Evolutionary conservation across 495 filamentous ascomycete genomes (phyloP), one percentile per base, ranked within the genome.

Genomic region (Aspergillus affinis): DNA sequence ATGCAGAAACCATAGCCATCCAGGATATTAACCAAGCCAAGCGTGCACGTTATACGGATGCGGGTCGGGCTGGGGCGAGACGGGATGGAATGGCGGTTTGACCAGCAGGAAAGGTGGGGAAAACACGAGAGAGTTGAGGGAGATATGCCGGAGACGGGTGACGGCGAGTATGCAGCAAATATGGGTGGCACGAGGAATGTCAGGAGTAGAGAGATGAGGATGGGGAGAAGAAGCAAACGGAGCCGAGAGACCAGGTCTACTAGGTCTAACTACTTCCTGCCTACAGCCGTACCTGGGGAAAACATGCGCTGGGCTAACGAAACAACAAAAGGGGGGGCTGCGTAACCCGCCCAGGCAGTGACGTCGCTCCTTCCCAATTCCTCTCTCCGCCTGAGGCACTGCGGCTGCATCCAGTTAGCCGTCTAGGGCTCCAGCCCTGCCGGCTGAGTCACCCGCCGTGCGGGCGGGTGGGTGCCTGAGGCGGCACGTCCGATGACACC

Each of bases 21-120:
- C 74, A 76, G 67, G 48, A 65, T 44, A 48, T 61, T 51, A 57
- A 57, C 60, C 52, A 58, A 57, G 23, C 56, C 47, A 55, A 19
- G 54, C 48, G 56, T 60, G 70, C 69, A 72, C 71, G 71, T 72
- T 69, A 73, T 72, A 70, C 62, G 58, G 68, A 67, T 55, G 65
- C 48, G 58, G 48, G 58, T 21, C 45, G 56, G 9, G 30, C 18
- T 48, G 45, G 18, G 44, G 9, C 23, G 21, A 30, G 55, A 50
- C 45, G 45, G 56, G 47, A 45, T 45, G 52, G 45, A 36, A 56
- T 58, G 49, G 55, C 58, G 12, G 23, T 54, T 47, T 50, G 48
- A 30, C 53, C 30, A 49, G 49, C 47, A 60, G 50, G 41, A 49
- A 21, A 56, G 60, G 46, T 41, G 50, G 50, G 51, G 46, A 49